Evolutionary conservation across 345 rosid species (phyloP), one percentile per base, ranked within the genome.

Genomic region (Boechera divaricarpa): DNA sequence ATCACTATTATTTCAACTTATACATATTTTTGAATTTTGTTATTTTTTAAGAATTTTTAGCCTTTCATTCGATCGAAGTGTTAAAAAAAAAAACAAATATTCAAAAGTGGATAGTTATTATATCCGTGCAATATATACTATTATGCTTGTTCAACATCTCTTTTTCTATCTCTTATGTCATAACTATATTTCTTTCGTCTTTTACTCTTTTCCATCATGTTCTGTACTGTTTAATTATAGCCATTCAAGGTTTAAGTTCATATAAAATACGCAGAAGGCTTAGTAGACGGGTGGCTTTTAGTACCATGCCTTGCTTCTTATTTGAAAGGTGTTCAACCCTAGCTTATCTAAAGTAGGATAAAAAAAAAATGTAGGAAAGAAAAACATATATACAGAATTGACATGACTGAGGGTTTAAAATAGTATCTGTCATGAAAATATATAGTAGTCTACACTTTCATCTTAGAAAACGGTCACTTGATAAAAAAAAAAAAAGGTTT

Each of bases 381-480:
- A 55, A 11, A 12, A 29, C 8, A 4, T 1, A 13, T 11, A 59
- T 60, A 49, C 12, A 38, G 10, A 35, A 51, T 49, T 72, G 77
- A 32, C 47, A 64, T 65, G 49, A 65, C 24, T 65, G n/a, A 16
- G 18, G 39, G 58, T 58, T 47, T 38, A 5, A 16, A 74, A 56
- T 58, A 38, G 61, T 48, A 38, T 13, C 24, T 52, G 52, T n/a
- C 6, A 18, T 38, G 18, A 18, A 28, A 33, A 51, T 16, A 53
- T 2, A 32, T 4, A 52, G 45, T 54, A 44, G 24, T 29, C 4
- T 38, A 29, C 42, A 51, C 21, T 67, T 76, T 51, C 55, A 60
- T 29, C 45, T 57, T 31, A 9, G 5, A 8, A 47, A 68, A 68
- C 52, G 74, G 52, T 10, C 55, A 51, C 29, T 75, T 75, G 66